These are phyloP conservation scores for Globisporangium sylvaticum DNA, from an alignment of 352 stramenopile species.

Conservation along the genomic window DNA sequence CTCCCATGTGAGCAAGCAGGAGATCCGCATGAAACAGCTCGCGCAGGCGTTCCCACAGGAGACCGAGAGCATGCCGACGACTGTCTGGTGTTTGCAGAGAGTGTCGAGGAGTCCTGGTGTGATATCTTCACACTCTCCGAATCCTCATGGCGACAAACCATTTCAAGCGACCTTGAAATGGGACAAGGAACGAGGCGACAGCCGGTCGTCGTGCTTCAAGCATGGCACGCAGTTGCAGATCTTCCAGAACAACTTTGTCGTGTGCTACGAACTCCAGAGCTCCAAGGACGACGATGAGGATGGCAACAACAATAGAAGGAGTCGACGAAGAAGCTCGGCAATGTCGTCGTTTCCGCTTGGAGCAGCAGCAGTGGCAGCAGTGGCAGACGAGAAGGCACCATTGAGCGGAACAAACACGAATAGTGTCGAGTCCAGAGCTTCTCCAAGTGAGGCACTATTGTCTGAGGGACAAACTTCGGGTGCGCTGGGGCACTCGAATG, in stretches of 20 bases:
- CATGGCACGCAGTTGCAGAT: conserved; percentile 14
- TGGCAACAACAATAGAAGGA: background rate
- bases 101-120: background rate
- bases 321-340: background rate
- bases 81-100: conserved; percentile 17
- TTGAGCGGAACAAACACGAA: background rate
- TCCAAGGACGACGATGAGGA: background rate
- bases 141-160: background rate
- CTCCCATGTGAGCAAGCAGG: conserved; percentile 7
- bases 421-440: background rate
- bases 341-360: background rate
- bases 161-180: background rate
- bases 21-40: conserved; percentile 15
- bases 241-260: conserved; percentile 17
- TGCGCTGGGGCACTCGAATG: background rate
- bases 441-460: background rate
- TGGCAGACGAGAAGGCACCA: too few species aligned
- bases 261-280: conserved; percentile 22
- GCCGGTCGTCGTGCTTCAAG: conserved; percentile 7
- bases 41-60: conserved; percentile 4
- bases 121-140: background rate
- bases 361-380: background rate
- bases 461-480: background rate
- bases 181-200: too few species aligned
- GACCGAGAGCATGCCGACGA: conserved; percentile 13